phyloP scores from a whole-genome alignment of 176 grass and related monocot genomes.

The Aegilops sharonensis region DNA sequence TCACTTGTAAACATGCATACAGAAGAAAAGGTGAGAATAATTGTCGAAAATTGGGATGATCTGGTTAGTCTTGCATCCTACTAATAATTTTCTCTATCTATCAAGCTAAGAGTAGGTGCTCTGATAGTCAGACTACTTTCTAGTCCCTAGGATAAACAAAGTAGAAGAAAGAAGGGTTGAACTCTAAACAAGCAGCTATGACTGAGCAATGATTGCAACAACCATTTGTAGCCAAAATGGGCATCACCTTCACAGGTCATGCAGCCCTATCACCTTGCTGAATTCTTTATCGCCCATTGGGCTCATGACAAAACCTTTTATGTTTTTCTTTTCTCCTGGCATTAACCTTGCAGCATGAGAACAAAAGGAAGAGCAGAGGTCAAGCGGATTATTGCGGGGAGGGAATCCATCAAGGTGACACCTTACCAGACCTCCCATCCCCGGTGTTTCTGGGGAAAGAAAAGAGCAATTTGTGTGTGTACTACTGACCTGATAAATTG shows the following conservation, averaged over 20 bases:
- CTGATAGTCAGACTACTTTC: slow-evolving; percentile 36
- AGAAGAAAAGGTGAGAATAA: not conserved
- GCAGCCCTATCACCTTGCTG: slow-evolving; percentile 31
- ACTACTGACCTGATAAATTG: not conserved
- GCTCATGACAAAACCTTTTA: slow-evolving; percentile 29
- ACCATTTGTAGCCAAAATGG: slow-evolving; percentile 46
- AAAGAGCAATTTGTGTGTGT: not conserved
- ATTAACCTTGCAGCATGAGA: slow-evolving; percentile 15
- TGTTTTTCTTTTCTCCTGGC: slow-evolving; percentile 22
- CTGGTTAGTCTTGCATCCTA: not conserved
- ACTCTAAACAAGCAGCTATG: slow-evolving; percentile 30
- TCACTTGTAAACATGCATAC: not conserved
- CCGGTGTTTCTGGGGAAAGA: not conserved
- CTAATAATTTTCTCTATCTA: slow-evolving; percentile 7
- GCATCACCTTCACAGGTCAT: slow-evolving; percentile 50
- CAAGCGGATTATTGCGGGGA: slow-evolving; percentile 16
- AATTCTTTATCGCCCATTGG: slow-evolving; percentile 34
- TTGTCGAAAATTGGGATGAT: not conserved
- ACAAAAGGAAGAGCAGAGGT: slow-evolving; percentile 43
- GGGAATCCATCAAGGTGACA: slow-evolving; percentile 36
- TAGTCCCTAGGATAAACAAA: slow-evolving; percentile 20
- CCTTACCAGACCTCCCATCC: slow-evolving; percentile 26
- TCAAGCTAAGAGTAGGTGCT: slow-evolving; percentile 24
- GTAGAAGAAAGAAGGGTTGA: not conserved
- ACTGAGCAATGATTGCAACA: slow-evolving; percentile 45